Evolutionary conservation across 805 yeast genomes (phyloP), one percentile per base, ranked within the genome.

Genomic region (Blastobotrys attinorum): DNA sequence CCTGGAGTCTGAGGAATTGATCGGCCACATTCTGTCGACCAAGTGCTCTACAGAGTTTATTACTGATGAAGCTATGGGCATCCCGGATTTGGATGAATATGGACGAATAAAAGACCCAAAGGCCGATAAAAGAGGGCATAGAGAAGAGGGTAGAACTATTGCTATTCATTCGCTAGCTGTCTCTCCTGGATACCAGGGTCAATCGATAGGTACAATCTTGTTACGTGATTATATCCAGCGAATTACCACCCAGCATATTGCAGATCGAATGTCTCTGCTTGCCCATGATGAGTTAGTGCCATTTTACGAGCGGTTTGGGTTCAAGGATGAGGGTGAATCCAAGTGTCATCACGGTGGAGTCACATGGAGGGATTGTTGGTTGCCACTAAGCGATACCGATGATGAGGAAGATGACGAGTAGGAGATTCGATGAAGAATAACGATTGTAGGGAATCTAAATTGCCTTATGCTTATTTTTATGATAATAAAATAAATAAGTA

Each of bases 201-300:
- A 79, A 63, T 85, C 84, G 58, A 69, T 92, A 47, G 97, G 95
- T 6, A 77, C 95, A 11, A 68, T 88, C 46, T 66, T 90, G 57
- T 64, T 90, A 56, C 87, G 83, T 53, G 98, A 90, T 64, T 92
- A 85, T 65, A 75, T 89, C 48, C 97, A 92, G 63, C 85, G 90
- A 59, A 68, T 90, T 62, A 77, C 86, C 39, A 87, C 87, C 60
- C 95, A 88, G 60, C 86, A 80, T 53, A 79, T 87, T 48, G 96
- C 92, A 37, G 84, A 79, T 54, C 74, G 77, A 55, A 79, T 90
- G 40, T 75, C 79, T 4, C 69, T 90, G 25, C 73, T 90, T 47
- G 84, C 88, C 23, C 87, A 84, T 56, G 73, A 77, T 39, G 67
- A 72, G 20, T 70, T 87, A 56, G 65, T 80, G 16, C 81, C 83